These are phyloP conservation scores for Sarcodon aspratus DNA, from an alignment of 768 basidiomycete species.

Conservation along the genomic window DNA sequence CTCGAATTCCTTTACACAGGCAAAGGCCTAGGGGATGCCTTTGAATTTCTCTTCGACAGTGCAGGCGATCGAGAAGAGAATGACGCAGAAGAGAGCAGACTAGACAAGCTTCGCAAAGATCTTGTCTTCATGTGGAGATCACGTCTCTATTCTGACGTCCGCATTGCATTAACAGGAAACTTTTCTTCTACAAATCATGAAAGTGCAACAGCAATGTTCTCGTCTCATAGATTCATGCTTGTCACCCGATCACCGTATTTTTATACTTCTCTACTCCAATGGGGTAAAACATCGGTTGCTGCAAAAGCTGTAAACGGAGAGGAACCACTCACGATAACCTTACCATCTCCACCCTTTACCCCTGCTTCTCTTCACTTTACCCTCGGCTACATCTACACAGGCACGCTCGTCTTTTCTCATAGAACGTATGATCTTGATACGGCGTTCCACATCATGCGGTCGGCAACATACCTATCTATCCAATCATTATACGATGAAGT, in stretches of 20 bases:
- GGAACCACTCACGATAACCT: slow-evolving; percentile 49
- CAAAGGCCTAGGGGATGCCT: slow-evolving; percentile 78
- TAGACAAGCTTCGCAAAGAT: slow-evolving; percentile 87
- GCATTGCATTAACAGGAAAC: slow-evolving; percentile 64
- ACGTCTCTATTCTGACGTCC: slow-evolving; percentile 86
- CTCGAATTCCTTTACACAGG: slow-evolving; percentile 94
- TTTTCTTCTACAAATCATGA: slow-evolving; percentile 56
- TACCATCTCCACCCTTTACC: slow-evolving; percentile 91
- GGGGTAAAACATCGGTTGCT: slow-evolving; percentile 29
- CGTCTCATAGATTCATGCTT: slow-evolving; percentile 88
- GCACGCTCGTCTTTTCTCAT: slow-evolving; percentile 87
- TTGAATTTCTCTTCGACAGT: slow-evolving; percentile 76
- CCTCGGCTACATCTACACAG: slow-evolving; percentile 90
- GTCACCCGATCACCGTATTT: slow-evolving; percentile 87
- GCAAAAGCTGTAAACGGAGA: slow-evolving; percentile 18
- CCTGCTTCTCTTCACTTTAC: slow-evolving; percentile 91
- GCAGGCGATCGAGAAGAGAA: slow-evolving; percentile 30
- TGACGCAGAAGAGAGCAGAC: slow-evolving; percentile 39
- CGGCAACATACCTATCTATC: slow-evolving; percentile 72
- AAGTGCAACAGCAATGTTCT: slow-evolving; percentile 72
- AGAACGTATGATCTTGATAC: slow-evolving; percentile 89
- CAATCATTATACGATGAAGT: slow-evolving; percentile 66
- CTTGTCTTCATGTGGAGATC: slow-evolving; percentile 96
- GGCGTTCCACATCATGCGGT: slow-evolving; percentile 79
- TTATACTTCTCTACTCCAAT: slow-evolving; percentile 63